These are phyloP conservation scores for Teunomyces funiuensis DNA, from an alignment of 805 yeast species.

Conservation along the genomic window DNA sequence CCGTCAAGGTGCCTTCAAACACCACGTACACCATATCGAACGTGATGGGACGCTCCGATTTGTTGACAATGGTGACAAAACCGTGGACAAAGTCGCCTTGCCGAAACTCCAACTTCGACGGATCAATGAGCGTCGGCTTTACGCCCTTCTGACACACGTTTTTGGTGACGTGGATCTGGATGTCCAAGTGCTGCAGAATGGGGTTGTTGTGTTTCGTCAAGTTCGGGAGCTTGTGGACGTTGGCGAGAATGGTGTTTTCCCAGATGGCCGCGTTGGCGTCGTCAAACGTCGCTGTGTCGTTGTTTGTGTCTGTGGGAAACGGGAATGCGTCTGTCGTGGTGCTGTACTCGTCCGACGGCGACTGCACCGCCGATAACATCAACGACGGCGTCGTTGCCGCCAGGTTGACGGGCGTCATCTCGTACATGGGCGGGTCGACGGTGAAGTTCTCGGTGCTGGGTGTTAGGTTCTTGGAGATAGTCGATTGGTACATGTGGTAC, in stretches of 20 bases:
- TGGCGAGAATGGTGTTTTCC: conserved; percentile 42
- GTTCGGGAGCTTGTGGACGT: conserved; percentile 40
- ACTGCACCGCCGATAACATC: conserved; percentile 8
- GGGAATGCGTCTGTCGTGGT: conserved; percentile 14
- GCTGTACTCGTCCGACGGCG: conserved; percentile 6
- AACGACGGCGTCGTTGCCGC: conserved; percentile 8
- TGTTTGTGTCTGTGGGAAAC: conserved; percentile 14
- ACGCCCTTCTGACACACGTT: conserved; percentile 42
- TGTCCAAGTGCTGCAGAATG: conserved; percentile 25
- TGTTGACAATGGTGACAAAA: conserved; percentile 38
- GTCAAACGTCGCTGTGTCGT: conserved; percentile 13
- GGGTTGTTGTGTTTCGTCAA: conserved; percentile 20
- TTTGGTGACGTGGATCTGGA: conserved; percentile 37
- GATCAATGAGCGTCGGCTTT: conserved; percentile 32
- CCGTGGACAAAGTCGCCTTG: conserved; percentile 47
- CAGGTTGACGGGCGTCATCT: conserved; percentile 14
- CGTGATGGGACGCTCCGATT: conserved; percentile 29
- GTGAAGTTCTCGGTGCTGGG: conserved; percentile 39
- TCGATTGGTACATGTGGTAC: conserved; percentile 45
- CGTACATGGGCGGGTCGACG: conserved; percentile 41
- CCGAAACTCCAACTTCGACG: conserved; percentile 31
- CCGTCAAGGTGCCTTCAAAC: conserved; percentile 37
- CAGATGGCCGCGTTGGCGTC: conserved; percentile 28
- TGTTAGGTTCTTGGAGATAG: conserved; percentile 36
- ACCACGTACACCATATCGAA: conserved; percentile 47